phyloP scores from a whole-genome alignment of 2,329 filamentous ascomycete genomes.

The Penicillium sp. region DNA sequence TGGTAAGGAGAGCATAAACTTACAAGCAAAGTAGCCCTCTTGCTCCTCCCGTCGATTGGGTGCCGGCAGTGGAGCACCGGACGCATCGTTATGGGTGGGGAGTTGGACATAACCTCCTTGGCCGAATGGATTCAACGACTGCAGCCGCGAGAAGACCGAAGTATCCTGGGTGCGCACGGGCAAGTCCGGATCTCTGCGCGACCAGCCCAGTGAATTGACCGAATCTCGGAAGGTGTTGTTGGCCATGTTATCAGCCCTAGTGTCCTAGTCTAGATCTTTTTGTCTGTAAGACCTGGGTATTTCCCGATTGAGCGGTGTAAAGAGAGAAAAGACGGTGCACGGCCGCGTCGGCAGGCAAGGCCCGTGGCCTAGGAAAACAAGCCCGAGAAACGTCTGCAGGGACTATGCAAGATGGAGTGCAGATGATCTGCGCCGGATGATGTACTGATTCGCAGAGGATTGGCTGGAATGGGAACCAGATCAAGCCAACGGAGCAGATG shows the following conservation, averaged over 20 bases:
- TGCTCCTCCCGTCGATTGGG: slow-evolving; percentile 84
- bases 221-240: slow-evolving; percentile 79
- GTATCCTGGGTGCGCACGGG: slow-evolving; percentile 68
- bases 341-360: slow-evolving; percentile 20
- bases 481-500: slow-evolving; percentile 32
- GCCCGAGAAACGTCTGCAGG: slow-evolving; percentile 37
- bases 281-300: neutral
- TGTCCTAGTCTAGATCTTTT: neutral
- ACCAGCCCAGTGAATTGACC: slow-evolving; percentile 93
- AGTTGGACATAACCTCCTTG: slow-evolving; percentile 79
- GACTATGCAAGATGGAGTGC: slow-evolving; percentile 46
- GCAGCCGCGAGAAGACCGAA: slow-evolving; percentile 73
- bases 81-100: slow-evolving; percentile 69
- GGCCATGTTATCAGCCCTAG: slow-evolving; percentile 22
- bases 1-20: slow-evolving; percentile 48
- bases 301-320: slow-evolving; percentile 11
- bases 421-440: slow-evolving; percentile 47
- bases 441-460: slow-evolving; percentile 19
- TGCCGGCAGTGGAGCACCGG: slow-evolving; percentile 81
- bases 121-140: slow-evolving; percentile 82
- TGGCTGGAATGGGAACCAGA: slow-evolving; percentile 22
- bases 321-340: slow-evolving; percentile 13
- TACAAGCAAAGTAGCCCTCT: slow-evolving; percentile 91
- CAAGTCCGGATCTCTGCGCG: slow-evolving; percentile 71
- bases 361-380: slow-evolving; percentile 17